Base-by-base conservation (phyloP, 352 stramenopile species). In the Globisporangium abappressorium region DNA sequence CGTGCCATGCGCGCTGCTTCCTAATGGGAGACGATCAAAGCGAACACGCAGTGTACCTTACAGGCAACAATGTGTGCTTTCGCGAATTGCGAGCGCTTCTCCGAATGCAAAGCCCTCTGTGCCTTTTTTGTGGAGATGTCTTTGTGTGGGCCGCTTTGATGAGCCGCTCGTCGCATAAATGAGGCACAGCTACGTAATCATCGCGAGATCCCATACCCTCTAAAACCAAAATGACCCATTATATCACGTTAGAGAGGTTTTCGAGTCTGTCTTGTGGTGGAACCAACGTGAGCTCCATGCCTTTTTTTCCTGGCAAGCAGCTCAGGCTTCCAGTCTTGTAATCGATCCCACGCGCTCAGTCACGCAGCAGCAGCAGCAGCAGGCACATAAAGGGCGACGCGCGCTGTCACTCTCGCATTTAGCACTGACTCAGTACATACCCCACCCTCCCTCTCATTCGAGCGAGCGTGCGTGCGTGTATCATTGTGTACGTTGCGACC, bases 201-300 rank as follows among this genome's bases (percentile, higher is more conserved):
- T 11, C 26, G 20, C 51, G 3, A 58, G 7, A 49, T 5, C 5
- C 2, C 26, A 68, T 68, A 68, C 14, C 63, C 63, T 59, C 24
- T 46, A 0, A 0, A 68, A 62, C 54, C 26, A 8, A 20, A 62
- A 30, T 5, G 7, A 20, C 0, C 43, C 41, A 47, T 49, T 22
- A 2, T n/a, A 49, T 49, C 18, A 11, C 2, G 1, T 49, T 49
- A 15, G 5, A 3, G 41, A 57, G 20, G 24, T 0, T 20, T 63
- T n/a, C 6, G 5, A 41, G 11, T 12, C 34, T 34, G n/a, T 11
- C 36, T 43, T 65, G 41, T 36, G 18, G 18, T 67, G 62, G 62
- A 67, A 68, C 62, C 51, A 61, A 62, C 62, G 62, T 62, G 62
- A 67, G 24, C 61, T 4, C 43, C 2, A 9, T 54, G 30, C 24